These are phyloP conservation scores for Eudorina sp. DNA, from an alignment of 139 green algal species.

Conservation along the genomic window DNA sequence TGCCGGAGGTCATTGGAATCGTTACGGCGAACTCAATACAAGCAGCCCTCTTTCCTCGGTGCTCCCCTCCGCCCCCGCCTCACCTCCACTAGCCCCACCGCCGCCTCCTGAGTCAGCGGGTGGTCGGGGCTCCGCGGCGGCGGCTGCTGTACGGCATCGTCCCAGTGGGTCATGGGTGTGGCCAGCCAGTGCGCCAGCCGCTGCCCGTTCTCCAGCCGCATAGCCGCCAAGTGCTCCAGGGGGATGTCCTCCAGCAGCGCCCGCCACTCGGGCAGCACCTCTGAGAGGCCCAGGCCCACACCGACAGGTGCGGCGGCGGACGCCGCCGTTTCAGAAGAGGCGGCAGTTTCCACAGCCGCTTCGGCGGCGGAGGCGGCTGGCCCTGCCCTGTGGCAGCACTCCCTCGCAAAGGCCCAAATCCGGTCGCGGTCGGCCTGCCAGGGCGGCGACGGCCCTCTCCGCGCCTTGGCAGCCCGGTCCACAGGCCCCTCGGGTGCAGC, in stretches of 20 bases:
- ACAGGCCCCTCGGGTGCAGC: too few relatives aligned
- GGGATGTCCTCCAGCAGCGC: background rate
- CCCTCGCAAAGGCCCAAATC: background rate
- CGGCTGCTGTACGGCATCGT: background rate
- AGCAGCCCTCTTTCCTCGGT: too few relatives aligned
- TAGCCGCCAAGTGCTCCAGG: background rate
- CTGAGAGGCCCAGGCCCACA: background rate
- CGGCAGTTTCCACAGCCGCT: too few relatives aligned
- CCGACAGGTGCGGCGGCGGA: too few relatives aligned
- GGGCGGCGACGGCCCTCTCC: background rate
- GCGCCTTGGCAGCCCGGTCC: background rate
- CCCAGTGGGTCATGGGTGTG: background rate
- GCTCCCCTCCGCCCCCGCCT: background rate
- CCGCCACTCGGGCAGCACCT: background rate
- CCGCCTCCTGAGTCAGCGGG: background rate
- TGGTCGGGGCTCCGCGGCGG: background rate
- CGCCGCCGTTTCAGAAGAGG: too few relatives aligned
- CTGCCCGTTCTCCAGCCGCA: constrained; percentile 17
- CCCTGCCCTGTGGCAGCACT: background rate
- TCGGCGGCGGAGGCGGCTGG: too few relatives aligned
- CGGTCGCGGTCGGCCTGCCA: background rate
- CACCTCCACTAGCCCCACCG: background rate
- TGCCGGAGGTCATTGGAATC: too few relatives aligned
- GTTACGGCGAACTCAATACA: too few relatives aligned
- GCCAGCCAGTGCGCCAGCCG: constrained; percentile 42